Conservation (phyloP, 176 grass and related monocot species). For the bread wheat (Triticum aestivum) region DNA sequence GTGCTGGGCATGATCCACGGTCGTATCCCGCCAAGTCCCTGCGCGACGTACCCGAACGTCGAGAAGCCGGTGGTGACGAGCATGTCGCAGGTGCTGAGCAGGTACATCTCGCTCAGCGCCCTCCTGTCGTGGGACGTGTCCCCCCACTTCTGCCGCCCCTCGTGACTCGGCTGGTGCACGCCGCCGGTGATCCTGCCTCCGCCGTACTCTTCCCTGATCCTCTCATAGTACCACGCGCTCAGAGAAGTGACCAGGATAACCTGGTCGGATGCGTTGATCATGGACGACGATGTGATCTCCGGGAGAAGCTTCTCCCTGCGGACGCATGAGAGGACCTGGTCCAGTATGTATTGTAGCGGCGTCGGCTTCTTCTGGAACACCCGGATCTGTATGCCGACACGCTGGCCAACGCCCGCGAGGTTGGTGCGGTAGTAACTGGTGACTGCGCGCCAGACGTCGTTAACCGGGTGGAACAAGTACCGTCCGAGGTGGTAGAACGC, state of each 20-base stretch:
- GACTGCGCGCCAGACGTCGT: conserved; percentile 50
- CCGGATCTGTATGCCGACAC: conserved; percentile 54
- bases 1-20: conserved; percentile 47
- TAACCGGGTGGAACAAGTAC: conserved; percentile 67
- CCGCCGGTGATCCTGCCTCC: neutral
- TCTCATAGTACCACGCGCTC: conserved; percentile 35
- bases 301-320: conserved; percentile 34
- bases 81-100: conserved; percentile 36
- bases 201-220: conserved; percentile 26
- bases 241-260: conserved; percentile 41
- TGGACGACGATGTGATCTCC: neutral
- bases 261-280: neutral
- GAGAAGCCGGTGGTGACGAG: conserved; percentile 44
- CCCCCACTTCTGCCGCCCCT: conserved; percentile 33
- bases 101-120: conserved; percentile 50
- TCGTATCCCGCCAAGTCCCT: conserved; percentile 40
- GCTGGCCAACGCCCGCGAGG: conserved; percentile 30
- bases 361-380: conserved; percentile 15
- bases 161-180: conserved; percentile 56
- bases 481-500: conserved; percentile 57
- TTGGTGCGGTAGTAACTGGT: conserved; percentile 32
- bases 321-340: conserved; percentile 46
- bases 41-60: conserved; percentile 38
- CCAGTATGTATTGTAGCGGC: conserved; percentile 1
- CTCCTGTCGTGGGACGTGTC: conserved; percentile 32